phyloP scores from a whole-genome alignment of 192 early-diverging fungal species.

The Anaeromyces robustus region DNA sequence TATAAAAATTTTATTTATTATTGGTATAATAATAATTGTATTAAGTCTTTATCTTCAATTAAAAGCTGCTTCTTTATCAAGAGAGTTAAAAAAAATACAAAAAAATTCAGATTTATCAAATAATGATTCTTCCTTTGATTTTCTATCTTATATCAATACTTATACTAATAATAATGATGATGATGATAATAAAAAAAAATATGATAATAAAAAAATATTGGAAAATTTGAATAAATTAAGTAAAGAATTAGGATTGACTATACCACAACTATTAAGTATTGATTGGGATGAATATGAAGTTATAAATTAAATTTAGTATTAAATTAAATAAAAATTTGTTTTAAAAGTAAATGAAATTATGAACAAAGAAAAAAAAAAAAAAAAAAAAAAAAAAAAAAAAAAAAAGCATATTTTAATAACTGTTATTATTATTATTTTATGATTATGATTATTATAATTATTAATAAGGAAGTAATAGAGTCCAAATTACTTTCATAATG shows the following conservation, averaged over 20 bases:
- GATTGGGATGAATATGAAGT: not conserved
- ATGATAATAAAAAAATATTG: not conserved
- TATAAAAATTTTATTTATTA: not conserved
- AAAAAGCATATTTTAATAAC: too few species aligned
- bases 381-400: too few species aligned
- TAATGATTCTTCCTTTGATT: too few species aligned
- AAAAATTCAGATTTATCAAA: not conserved
- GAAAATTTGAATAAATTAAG: not conserved
- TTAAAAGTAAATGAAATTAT: too few species aligned
- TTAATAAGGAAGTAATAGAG: too few species aligned
- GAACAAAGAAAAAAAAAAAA: too few species aligned
- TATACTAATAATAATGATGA: not conserved
- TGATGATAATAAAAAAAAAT: not conserved
- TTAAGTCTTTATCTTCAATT: not conserved
- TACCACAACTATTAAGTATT: not conserved
- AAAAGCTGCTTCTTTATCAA: not conserved
- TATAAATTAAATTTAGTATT: not conserved
- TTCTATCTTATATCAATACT: too few species aligned
- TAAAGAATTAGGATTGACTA: not conserved
- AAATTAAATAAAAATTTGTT: too few species aligned
- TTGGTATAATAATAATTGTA: too few species aligned
- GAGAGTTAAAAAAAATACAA: not conserved
- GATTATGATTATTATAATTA: too few species aligned
- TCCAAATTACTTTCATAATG: too few species aligned
- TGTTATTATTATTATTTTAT: too few species aligned